A percentile compares a stretch with the other conserved stretches of the same genome.
phyloP scores from a whole-genome alignment of 148 eudicot genomes.

The Fagopyrum homotropicum region DNA sequence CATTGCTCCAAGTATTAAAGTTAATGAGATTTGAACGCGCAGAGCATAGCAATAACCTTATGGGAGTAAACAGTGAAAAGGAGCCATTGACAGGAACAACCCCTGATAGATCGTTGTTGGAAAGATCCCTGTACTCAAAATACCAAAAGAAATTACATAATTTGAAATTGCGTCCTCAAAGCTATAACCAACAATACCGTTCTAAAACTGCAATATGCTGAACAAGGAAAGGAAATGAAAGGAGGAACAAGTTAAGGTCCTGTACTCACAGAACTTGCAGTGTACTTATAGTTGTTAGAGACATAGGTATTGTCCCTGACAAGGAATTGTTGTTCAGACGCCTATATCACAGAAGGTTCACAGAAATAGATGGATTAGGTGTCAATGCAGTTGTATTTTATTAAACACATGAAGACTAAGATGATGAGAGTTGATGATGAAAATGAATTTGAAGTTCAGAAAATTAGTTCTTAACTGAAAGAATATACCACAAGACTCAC shows the following conservation, averaged over 20 bases:
- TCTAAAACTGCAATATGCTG: not conserved
- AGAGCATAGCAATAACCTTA: constrained; percentile 31
- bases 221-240: not conserved
- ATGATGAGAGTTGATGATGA: not conserved
- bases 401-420: not conserved
- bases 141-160: not conserved
- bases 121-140: constrained; percentile 35
- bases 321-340: constrained; percentile 35
- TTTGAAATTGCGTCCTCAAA: not conserved
- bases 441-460: not conserved
- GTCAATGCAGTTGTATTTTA: not conserved
- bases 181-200: not conserved
- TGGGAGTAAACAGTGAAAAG: constrained; percentile 43
- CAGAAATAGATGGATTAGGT: not conserved
- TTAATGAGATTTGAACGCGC: not conserved
- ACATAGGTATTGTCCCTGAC: constrained; percentile 23
- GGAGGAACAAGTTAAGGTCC: not conserved
- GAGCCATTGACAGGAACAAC: constrained; percentile 52
- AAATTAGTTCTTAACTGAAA: not conserved
- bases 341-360: constrained; percentile 12
- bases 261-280: constrained; percentile 32
- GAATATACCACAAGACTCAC: not conserved
- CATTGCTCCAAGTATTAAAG: not conserved
- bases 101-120: constrained; percentile 44
- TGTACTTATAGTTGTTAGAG: constrained; percentile 23